Percentiles rank a stretch among this genome's conserved stretches.
These are phyloP conservation scores for Lactifluus hygrophoroides DNA, from an alignment of 768 basidiomycete species.

Conservation along the genomic window DNA sequence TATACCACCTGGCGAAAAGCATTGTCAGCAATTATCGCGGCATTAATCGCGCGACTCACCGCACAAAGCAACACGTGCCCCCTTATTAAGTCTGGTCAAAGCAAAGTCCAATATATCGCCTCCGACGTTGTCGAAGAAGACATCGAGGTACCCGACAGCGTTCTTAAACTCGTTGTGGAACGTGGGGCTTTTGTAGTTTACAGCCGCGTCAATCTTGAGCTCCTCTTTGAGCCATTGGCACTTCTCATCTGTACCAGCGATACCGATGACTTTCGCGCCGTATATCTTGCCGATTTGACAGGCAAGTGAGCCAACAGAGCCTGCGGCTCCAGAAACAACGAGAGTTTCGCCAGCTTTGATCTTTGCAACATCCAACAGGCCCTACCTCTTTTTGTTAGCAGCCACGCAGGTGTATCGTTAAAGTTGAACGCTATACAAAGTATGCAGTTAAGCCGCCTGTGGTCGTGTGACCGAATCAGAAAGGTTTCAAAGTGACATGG, in stretches of 20 bases:
- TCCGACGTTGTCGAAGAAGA: slow-evolving; percentile 78
- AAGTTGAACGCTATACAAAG: slow-evolving; percentile 44
- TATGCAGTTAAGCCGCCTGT: slow-evolving; percentile 78
- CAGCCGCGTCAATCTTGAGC: slow-evolving; percentile 69
- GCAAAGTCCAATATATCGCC: slow-evolving; percentile 78
- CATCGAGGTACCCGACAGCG: slow-evolving; percentile 66
- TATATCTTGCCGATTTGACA: slow-evolving; percentile 77
- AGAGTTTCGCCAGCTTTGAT: slow-evolving; percentile 80
- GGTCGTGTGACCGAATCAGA: not conserved
- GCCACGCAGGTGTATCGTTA: not conserved
- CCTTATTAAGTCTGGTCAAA: slow-evolving; percentile 62
- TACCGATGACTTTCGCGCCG: slow-evolving; percentile 79
- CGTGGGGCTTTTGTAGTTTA: slow-evolving; percentile 79
- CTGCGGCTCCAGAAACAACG: slow-evolving; percentile 86
- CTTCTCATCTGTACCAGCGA: slow-evolving; percentile 81
- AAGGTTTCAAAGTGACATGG: not conserved
- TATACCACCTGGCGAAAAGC: slow-evolving; percentile 53
- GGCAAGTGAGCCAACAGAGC: slow-evolving; percentile 74
- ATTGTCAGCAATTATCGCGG: not conserved
- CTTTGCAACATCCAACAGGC: slow-evolving; percentile 70
- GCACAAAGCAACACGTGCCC: slow-evolving; percentile 73
- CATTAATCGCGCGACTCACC: slow-evolving; percentile 39
- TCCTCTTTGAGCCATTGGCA: slow-evolving; percentile 80
- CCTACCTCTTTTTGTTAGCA: slow-evolving; percentile 36
- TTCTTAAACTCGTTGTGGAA: slow-evolving; percentile 69